Base-by-base conservation (phyloP, 2,329 filamentous ascomycete species). In the Botryotinia globosa region DNA sequence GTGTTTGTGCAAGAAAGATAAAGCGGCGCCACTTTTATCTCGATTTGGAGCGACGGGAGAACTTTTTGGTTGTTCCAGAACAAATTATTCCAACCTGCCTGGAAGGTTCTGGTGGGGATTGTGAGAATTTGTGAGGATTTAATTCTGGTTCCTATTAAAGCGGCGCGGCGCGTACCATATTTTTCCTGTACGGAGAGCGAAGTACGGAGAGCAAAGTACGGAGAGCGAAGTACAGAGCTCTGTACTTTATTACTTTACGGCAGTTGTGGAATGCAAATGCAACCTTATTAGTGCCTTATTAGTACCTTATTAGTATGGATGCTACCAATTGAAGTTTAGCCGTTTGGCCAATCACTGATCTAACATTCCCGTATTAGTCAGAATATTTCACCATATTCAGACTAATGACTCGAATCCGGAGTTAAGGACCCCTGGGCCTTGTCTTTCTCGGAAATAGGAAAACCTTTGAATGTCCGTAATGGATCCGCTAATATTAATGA, bases 321-420 rank as follows among this genome's bases (percentile, higher is more conserved):
- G n/a, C n/a, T n/a, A n/a, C n/a, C n/a, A n/a, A n/a, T 18, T n/a
- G 8, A n/a, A 18, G 12, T 25, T 62, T 62, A 18, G 59, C 59
- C 37, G 0, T 4, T 1, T 7, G 9, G 2, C 10, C 14, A 7
- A 25, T n/a, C 16, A 39, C 12, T 10, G 34, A 6, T 6, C 7
- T 1, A 34, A 34, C 5, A 34, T 7, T 34, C 34, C 34, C 9
- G 12, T 2, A 18, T n/a, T 42, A 62, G 59, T 62, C 59, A 62
- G 34, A 18, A 62, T 18, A 18, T 9, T 7, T 9, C 14, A n/a
- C 16, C 59, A 39, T 8, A 5, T 20, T 16, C 8, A n/a, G 6
- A 39, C 18, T 9, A 62, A 39, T 62, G 59, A 62, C 34, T 62
- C 59, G 59, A n/a, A 2, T 1, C 6, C 16, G 59, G 59, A n/a